Evolutionary conservation across 257 asterid genomes (phyloP).

Genomic region (Rauvolfia tetraphylla): DNA sequence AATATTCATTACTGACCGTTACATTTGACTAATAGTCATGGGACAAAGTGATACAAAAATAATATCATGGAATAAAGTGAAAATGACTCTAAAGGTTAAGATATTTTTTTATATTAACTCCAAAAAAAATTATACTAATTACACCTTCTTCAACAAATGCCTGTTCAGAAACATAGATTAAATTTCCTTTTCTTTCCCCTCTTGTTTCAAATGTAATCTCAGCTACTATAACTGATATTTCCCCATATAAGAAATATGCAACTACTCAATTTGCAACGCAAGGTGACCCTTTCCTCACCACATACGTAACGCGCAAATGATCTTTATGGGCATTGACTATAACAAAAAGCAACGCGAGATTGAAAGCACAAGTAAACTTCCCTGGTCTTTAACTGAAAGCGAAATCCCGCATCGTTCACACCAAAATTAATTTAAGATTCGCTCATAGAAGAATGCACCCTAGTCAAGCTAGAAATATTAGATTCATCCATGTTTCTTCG

Average conservation of each 20-base stretch:
- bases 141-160: no score
- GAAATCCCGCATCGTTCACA: background rate
- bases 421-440: constrained; percentile 8
- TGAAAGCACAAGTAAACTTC: constrained; percentile 18
- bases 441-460: background rate
- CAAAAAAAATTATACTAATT: no score
- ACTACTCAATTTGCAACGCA: background rate
- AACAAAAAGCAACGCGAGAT: background rate
- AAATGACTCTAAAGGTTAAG: no score
- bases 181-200: no score
- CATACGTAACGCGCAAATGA: constrained; percentile 28
- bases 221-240: no score
- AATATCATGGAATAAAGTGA: no score
- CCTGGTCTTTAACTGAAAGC: constrained; percentile 15
- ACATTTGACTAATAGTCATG: no score
- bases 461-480: background rate
- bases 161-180: no score
- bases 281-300: constrained; percentile 22
- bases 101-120: no score
- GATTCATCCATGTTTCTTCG: background rate
- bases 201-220: no score
- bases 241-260: background rate
- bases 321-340: constrained; percentile 30
- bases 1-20: no score
- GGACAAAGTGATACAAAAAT: no score